Conservation (phyloP, 371 early-diverging fungal species). For the Rhizopus microsporus region DNA sequence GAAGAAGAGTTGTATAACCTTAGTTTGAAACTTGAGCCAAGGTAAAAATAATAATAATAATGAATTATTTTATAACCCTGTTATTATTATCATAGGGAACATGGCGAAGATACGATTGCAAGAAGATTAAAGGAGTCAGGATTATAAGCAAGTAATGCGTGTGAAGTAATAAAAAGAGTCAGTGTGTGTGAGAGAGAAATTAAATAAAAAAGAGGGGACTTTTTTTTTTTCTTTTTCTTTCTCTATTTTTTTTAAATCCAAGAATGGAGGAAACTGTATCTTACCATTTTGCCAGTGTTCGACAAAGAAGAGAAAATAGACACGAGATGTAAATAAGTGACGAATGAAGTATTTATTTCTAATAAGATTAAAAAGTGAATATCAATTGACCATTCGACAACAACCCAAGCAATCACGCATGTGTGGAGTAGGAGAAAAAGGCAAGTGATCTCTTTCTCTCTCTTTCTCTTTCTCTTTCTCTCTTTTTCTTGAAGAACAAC, state of each 20-base stretch:
- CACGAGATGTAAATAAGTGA: conserved; percentile 48
- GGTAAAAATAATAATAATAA: conserved; percentile 31
- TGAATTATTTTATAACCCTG: too few species aligned
- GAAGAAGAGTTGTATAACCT: conserved; percentile 69
- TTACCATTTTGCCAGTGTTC: conserved; percentile 61
- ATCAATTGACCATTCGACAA: conserved; percentile 77
- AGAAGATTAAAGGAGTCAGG: conserved; percentile 35
- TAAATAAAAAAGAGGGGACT: not conserved
- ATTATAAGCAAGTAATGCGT: conserved; percentile 9
- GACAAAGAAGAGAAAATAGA: conserved; percentile 58
- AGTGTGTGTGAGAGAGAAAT: too few species aligned
- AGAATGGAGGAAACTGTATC: conserved; percentile 55
- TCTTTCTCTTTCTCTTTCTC: not conserved
- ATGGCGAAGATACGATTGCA: conserved; percentile 32
- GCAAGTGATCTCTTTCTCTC: conserved; percentile 33
- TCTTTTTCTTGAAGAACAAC: not conserved
- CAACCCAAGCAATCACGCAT: conserved; percentile 93
- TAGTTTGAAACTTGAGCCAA: conserved; percentile 83
- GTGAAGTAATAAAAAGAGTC: conserved; percentile 6
- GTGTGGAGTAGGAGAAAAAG: conserved; percentile 93
- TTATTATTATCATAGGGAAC: conserved; percentile 17
- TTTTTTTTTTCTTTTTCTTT: conserved; percentile 3
- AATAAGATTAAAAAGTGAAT: conserved; percentile 47
- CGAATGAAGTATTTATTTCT: not conserved
- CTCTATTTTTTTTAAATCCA: conserved; percentile 9